Evolutionary conservation across 495 filamentous ascomycete genomes (phyloP).

Genomic region (Emericellopsis terricola): DNA sequence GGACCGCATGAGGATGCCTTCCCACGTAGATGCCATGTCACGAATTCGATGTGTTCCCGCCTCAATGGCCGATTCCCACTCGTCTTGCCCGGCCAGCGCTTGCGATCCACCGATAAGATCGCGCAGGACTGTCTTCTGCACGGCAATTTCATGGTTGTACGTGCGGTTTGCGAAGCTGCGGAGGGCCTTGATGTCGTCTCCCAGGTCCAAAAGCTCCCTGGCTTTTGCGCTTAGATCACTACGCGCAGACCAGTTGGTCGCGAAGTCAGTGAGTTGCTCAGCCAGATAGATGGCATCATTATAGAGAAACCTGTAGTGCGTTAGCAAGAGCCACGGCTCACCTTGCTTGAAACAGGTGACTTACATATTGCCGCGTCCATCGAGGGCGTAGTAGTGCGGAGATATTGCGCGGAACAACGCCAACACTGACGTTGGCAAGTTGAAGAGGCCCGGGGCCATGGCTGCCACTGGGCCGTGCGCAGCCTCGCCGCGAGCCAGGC

Average conservation of each 20-base stretch:
- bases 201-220: conserved; percentile 37
- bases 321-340: neutral
- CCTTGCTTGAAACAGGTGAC: conserved; percentile 2
- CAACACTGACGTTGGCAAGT: conserved; percentile 65
- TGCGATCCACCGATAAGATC: conserved; percentile 65
- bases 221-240: conserved; percentile 25
- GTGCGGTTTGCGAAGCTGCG: conserved; percentile 65
- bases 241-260: conserved; percentile 28
- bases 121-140: conserved; percentile 62
- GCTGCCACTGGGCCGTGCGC: conserved; percentile 37
- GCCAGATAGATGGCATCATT: conserved; percentile 76
- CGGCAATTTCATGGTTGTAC: conserved; percentile 74
- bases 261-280: conserved; percentile 45
- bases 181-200: conserved; percentile 52
- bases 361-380: conserved; percentile 58
- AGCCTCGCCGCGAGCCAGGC: conserved; percentile 30
- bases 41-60: conserved; percentile 49
- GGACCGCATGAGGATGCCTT: conserved; percentile 60
- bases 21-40: conserved; percentile 56
- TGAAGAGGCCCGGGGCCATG: conserved; percentile 57
- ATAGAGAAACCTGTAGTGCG: conserved; percentile 49
- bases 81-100: conserved; percentile 31
- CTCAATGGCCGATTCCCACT: conserved; percentile 54
- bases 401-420: conserved; percentile 85
- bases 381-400: conserved; percentile 53